A percentile compares a stretch with the other conserved stretches of the same genome.
Evolutionary conservation across 2,329 filamentous ascomycete species (phyloP).

Genomic region (Fusarium zealandicum): DNA sequence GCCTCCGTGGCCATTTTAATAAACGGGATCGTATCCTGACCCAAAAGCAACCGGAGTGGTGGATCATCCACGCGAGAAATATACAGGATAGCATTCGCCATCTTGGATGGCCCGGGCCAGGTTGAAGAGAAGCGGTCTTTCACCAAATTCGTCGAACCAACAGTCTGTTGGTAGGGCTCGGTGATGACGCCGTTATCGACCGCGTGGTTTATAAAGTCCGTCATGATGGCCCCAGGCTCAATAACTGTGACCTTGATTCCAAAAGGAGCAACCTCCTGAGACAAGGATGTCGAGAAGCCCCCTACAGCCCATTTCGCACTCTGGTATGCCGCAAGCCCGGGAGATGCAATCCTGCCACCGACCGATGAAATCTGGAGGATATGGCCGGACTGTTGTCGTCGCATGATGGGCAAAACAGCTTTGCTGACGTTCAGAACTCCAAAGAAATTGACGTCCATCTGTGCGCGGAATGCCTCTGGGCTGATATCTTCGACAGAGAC

Average conservation of each 20-base stretch:
- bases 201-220: conserved; percentile 48
- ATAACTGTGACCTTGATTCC: conserved; percentile 51
- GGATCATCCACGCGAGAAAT: conserved; percentile 40
- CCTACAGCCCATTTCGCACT: conserved; percentile 50
- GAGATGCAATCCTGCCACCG: conserved; percentile 46
- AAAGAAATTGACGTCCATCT: conserved; percentile 68
- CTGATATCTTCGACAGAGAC: conserved; percentile 61
- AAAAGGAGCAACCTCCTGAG: conserved; percentile 46
- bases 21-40: conserved; percentile 39
- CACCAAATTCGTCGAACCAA: conserved; percentile 42
- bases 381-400: conserved; percentile 41
- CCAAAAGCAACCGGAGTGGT: conserved; percentile 45
- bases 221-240: conserved; percentile 52
- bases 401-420: conserved; percentile 47
- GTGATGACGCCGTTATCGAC: conserved; percentile 40
- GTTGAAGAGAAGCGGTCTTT: not conserved
- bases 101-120: conserved; percentile 31
- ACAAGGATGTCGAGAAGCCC: conserved; percentile 48
- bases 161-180: conserved; percentile 46
- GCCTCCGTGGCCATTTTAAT: conserved; percentile 26
- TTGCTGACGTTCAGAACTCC: conserved; percentile 62
- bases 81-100: conserved; percentile 42
- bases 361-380: conserved; percentile 52
- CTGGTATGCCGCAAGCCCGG: conserved; percentile 48
- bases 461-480: conserved; percentile 56